Evolutionary conservation across 2,329 filamentous ascomycete genomes (phyloP), one percentile per base, ranked within the genome.

Genomic region (Stagonosporopsis vannaccii): DNA sequence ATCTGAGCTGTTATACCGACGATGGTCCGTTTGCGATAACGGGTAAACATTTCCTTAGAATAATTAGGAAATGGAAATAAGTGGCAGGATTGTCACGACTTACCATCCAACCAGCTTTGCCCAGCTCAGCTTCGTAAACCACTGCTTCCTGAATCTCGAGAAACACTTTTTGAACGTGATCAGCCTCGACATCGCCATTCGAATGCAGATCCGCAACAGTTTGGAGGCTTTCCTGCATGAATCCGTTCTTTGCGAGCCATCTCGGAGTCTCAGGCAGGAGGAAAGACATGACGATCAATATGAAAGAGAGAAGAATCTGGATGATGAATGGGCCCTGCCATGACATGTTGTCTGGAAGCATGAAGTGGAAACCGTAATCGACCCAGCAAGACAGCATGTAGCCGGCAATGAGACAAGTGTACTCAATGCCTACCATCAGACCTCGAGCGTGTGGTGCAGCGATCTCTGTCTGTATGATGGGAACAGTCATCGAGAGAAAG

Each of bases 211-310:
- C 77, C 9, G 77, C 77, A n/a, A 79, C 65, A 0, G 75, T 78
- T 49, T 77, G 76, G 6, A 78, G 65, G 47, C 69, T 69, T 55
- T 79, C 76, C 39, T 76, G 46, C 67, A 71, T 71, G 47, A 77
- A 77, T 0, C 75, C 76, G 50, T 78, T 78, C 44, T 71, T 72
- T 11, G 76, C 77, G 5, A 80, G 65, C 76, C 78, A 79, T 36
- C 75, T 69, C 17, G 76, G 75, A 0, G 75, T 77, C 43, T 78
- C 75, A 2, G 76, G 76, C 1, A 76, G 64, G 59, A 75, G 72
- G 55, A 75, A 75, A 0, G 73, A 75, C 73, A 75, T 75, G 43
- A 48, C 55, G 6, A 75, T 55, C n/a, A 75, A 43, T 42, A 75
- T 56, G 46, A 75, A 70, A 1, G 73, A 71, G 6, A 76, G 57